Conservation (phyloP, 306 rosid genomes). For the Malus domestica region DNA sequence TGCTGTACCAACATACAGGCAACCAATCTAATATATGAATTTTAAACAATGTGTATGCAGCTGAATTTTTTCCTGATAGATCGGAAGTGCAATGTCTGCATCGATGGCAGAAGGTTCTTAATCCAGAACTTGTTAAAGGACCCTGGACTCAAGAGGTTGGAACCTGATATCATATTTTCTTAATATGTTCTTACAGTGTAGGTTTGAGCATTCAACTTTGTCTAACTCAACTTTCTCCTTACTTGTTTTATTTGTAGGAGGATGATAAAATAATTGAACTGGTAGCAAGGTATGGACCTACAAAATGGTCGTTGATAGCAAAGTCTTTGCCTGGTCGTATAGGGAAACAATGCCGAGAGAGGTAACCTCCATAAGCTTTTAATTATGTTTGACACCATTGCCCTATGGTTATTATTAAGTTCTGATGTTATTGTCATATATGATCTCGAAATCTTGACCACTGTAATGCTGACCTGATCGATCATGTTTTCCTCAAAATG, state of each 20-base stretch:
- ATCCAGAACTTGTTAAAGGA: constrained; percentile 96
- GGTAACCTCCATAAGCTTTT: constrained; percentile 39
- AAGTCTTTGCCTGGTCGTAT: constrained; percentile 97
- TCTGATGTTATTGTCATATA: not conserved
- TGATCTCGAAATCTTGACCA: not conserved
- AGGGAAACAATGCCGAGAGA: constrained; percentile 95
- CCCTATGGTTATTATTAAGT: not conserved
- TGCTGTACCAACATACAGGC: constrained; percentile 2
- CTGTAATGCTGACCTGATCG: not conserved
- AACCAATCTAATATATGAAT: constrained; percentile 13
- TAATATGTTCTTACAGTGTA: not conserved
- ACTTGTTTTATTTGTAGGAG: constrained; percentile 52
- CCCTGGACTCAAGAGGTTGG: constrained; percentile 96
- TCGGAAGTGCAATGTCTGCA: constrained; percentile 98
- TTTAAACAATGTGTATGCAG: constrained; percentile 48
- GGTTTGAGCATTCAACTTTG: not conserved
- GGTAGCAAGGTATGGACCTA: constrained; percentile 73
- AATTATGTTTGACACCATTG: not conserved
- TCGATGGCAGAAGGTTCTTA: constrained; percentile 98
- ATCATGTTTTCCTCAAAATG: not conserved
- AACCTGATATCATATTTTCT: constrained; percentile 6
- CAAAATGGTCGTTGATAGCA: constrained; percentile 96
- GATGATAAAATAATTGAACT: constrained; percentile 83
- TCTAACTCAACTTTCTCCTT: constrained; percentile 8
- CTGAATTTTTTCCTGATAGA: constrained; percentile 81